Conservation (phyloP, 495 filamentous ascomycete species). For the Letharia lupina region DNA sequence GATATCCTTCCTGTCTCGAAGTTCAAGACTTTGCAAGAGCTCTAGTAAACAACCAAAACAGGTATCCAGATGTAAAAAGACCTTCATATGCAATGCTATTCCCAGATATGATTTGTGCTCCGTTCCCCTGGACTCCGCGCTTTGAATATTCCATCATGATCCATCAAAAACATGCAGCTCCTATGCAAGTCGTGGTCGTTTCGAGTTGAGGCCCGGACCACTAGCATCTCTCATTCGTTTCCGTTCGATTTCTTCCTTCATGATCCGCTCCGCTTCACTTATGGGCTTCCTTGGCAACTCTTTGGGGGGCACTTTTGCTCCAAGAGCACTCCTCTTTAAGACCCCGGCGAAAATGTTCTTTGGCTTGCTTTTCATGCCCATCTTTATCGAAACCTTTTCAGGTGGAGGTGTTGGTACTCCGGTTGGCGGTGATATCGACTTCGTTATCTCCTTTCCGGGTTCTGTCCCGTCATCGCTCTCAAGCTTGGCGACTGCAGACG, state of each 20-base stretch:
- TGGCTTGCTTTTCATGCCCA: constrained; percentile 48
- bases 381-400: constrained; percentile 49
- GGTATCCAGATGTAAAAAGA: not conserved
- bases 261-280: constrained; percentile 83
- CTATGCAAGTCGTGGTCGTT: constrained; percentile 21
- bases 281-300: constrained; percentile 64
- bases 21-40: not conserved
- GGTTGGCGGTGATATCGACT: constrained; percentile 25
- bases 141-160: not conserved
- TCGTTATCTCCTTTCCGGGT: constrained; percentile 21
- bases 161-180: not conserved
- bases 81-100: not conserved
- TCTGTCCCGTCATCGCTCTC: constrained; percentile 17
- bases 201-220: constrained; percentile 24
- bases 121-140: constrained; percentile 10
- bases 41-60: not conserved
- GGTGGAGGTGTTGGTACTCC: constrained; percentile 28
- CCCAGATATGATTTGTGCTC: not conserved
- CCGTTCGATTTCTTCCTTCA: constrained; percentile 74
- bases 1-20: no score
- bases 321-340: constrained; percentile 55
- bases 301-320: constrained; percentile 50
- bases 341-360: constrained; percentile 78
- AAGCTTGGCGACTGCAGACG: constrained; percentile 20
- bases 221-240: constrained; percentile 49